These are phyloP conservation scores for Hypoxylon sp. DNA, from an alignment of 2,329 filamentous ascomycete genomes.

Conservation along the genomic window DNA sequence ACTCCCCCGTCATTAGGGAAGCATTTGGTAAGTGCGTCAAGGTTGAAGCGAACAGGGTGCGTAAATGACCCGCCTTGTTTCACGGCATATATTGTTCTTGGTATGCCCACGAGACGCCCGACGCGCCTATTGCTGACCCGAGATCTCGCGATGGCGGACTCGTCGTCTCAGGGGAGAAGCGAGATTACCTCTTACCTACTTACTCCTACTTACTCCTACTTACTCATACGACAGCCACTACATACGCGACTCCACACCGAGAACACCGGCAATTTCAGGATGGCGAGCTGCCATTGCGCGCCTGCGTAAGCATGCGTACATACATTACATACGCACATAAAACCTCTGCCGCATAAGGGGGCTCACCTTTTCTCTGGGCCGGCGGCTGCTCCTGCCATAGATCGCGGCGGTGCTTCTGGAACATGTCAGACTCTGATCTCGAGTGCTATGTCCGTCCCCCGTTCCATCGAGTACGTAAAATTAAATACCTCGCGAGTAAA, in stretches of 20 bases:
- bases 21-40: conserved; percentile 30
- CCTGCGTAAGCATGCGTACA: conserved; percentile 21
- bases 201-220: too few relatives aligned
- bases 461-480: conserved; percentile 46
- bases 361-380: conserved; percentile 13
- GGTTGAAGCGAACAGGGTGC: neutral
- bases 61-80: conserved; percentile 16
- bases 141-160: conserved; percentile 25
- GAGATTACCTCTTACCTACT: neutral
- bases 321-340: neutral
- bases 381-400: conserved; percentile 33
- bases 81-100: conserved; percentile 39
- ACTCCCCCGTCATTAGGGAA: conserved; percentile 9
- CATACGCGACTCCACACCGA: conserved; percentile 2
- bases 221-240: neutral
- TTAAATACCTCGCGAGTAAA: neutral
- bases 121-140: conserved; percentile 19
- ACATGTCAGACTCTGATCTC: conserved; percentile 1
- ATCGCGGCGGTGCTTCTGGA: conserved; percentile 16
- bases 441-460: conserved; percentile 10
- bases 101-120: conserved; percentile 8
- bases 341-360: neutral
- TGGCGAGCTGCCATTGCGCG: conserved; percentile 8
- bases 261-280: conserved; percentile 12
- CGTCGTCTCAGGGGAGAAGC: neutral